phyloP scores from a whole-genome alignment of 2,329 filamentous ascomycete genomes.

The Sporothrix luriei region DNA sequence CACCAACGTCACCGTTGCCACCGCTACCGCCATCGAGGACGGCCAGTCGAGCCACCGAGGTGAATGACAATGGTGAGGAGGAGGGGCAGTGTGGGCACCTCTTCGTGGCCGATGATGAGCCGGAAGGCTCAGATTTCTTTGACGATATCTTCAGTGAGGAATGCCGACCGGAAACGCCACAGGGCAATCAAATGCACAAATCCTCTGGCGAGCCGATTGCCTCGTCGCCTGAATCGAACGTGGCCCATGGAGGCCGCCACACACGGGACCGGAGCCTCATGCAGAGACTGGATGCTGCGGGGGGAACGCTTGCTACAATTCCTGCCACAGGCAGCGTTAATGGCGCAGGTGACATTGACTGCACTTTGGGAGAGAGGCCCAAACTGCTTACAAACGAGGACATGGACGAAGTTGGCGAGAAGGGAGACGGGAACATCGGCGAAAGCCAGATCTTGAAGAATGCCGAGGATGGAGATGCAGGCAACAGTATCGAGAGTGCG shows the following conservation, averaged over 20 bases:
- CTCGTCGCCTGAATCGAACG: conserved; percentile 30
- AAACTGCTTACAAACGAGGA: background rate
- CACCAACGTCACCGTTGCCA: conserved; percentile 32
- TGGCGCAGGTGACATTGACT: too few relatives aligned
- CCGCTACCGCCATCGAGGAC: conserved; percentile 22
- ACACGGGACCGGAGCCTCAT: background rate
- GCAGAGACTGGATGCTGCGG: background rate
- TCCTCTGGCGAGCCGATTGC: conserved; percentile 6
- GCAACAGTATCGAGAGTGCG: too few relatives aligned
- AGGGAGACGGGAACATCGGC: too few relatives aligned
- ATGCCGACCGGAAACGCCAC: conserved; percentile 3
- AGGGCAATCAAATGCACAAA: background rate
- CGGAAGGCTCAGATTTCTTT: conserved; percentile 7
- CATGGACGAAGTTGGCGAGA: background rate
- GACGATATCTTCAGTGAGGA: conserved; percentile 17
- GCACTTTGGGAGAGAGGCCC: background rate
- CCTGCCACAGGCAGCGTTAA: background rate
- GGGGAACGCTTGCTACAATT: background rate
- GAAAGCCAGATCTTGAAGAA: background rate
- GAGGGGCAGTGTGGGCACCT: background rate
- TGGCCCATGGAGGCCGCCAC: background rate
- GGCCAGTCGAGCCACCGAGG: background rate
- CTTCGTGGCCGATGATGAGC: background rate
- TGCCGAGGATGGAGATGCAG: background rate
- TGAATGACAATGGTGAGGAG: background rate